Evolutionary conservation across 2,329 filamentous ascomycete species (phyloP).

Genomic region (Pseudogymnoascus sp.): DNA sequence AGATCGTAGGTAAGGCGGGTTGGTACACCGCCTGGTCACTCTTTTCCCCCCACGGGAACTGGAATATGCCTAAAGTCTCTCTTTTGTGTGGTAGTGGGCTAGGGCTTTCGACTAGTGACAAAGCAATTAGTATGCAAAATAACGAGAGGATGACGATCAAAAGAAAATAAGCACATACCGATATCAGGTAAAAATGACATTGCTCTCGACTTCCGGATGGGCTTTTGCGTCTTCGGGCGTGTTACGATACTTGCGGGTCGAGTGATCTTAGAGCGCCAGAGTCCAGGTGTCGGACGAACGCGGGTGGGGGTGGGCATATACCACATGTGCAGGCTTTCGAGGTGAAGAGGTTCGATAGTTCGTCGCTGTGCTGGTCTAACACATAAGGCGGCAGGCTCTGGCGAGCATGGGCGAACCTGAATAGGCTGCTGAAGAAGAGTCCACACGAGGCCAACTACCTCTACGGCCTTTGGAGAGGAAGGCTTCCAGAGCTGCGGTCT

Average conservation of each 20-base stretch:
- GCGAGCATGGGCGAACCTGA: constrained; percentile 3
- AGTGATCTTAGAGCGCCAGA: constrained; percentile 24
- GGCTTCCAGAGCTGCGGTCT: background rate
- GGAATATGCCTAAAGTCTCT: constrained; percentile 54
- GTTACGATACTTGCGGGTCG: constrained; percentile 24
- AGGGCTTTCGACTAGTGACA: constrained; percentile 44
- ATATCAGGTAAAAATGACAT: constrained; percentile 55
- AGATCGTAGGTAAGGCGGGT: constrained; percentile 27
- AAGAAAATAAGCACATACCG: constrained; percentile 18
- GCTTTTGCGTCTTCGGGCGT: constrained; percentile 42
- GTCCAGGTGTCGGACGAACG: constrained; percentile 15
- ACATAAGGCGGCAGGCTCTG: constrained; percentile 22
- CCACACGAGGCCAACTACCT: constrained; percentile 21
- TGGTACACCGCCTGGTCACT: constrained; percentile 43
- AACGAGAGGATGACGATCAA: background rate
- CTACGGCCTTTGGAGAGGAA: background rate
- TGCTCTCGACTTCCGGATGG: constrained; percentile 45
- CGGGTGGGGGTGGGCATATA: constrained; percentile 17
- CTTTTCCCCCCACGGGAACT: constrained; percentile 57
- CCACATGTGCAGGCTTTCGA: constrained; percentile 24
- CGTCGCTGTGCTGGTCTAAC: constrained; percentile 21
- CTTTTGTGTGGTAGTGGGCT: constrained; percentile 48
- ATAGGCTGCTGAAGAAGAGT: constrained; percentile 15
- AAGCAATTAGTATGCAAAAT: constrained; percentile 13
- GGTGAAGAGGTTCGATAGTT: constrained; percentile 12